Conservation (phyloP, 139 green algal species). For the Chlorella sp. region DNA sequence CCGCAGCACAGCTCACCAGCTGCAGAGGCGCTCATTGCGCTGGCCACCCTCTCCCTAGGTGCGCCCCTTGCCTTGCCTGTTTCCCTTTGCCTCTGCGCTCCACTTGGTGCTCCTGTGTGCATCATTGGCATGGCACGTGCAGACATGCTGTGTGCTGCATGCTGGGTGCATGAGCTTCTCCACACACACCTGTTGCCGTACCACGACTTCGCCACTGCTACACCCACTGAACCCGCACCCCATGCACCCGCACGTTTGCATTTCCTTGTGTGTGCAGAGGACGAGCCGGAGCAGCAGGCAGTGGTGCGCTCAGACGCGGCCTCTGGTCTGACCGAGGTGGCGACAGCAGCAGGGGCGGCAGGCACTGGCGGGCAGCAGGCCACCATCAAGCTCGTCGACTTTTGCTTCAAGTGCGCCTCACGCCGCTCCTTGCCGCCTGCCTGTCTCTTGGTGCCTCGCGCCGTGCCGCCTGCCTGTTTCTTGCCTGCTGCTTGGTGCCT, state of each 20-base stretch:
- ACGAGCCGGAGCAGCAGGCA: slow-evolving; percentile 13
- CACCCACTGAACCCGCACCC: not conserved
- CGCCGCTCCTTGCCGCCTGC: too few species aligned
- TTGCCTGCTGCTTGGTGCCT: not conserved
- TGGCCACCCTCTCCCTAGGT: slow-evolving; percentile 29
- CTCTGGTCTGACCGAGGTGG: slow-evolving; percentile 42
- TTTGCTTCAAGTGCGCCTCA: slow-evolving; percentile 27
- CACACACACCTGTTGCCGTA: too few species aligned
- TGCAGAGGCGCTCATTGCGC: slow-evolving; percentile 34
- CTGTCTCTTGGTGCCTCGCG: not conserved
- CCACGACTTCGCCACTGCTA: too few species aligned
- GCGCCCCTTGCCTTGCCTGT: not conserved
- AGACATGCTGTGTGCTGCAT: not conserved
- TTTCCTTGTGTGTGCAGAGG: not conserved
- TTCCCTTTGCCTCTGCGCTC: not conserved
- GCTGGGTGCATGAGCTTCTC: not conserved
- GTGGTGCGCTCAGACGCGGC: slow-evolving; percentile 51
- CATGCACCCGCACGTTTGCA: not conserved
- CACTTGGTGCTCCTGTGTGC: not conserved
- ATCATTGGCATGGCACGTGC: not conserved
- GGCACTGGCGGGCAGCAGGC: not conserved
- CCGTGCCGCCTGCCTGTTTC: not conserved
- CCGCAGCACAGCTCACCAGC: slow-evolving; percentile 40
- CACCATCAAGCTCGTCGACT: slow-evolving; percentile 46
- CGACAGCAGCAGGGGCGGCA: slow-evolving; percentile 30